Evolutionary conservation across 2,329 filamentous ascomycete genomes (phyloP), one percentile per base, ranked within the genome.

Genomic region (Talaromyces sp.): DNA sequence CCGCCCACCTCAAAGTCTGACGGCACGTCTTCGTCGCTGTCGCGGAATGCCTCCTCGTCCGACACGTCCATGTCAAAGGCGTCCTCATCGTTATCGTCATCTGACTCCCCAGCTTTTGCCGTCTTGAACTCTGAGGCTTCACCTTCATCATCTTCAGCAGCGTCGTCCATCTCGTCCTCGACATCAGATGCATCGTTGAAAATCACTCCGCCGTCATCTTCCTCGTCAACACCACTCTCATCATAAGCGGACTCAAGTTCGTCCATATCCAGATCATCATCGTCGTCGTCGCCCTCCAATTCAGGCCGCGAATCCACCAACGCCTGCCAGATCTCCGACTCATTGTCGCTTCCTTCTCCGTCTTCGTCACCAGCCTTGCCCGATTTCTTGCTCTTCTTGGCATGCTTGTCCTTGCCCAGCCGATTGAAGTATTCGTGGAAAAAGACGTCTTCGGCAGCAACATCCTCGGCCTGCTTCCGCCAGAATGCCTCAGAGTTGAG

Each of bases 391-490:
- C 79, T 77, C 73, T 84, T 82, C 76, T 84, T 84, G 67, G 82
- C 68, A 81, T 82, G 63, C 69, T 82, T 81, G 66, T 80, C 84
- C 75, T 87, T 91, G 64, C 86, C 86, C 59, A 90, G 77, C 63
- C 88, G 85, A 62, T 86, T 88, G 77, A 99, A 99, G 84, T 99
- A 99, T 66, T 91, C 88, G 75, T 99, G 95, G 85, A 99, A 99
- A 85, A 99, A 99, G 43, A 92, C 90, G 72, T 99, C 95, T 66
- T 99, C 93, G 0, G 87, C 91, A 3, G 89, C 87, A 51, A 99
- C 89, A 58, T 98, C 88, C 64, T 91, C 88, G n/a, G 84, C 82
- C 78, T 91, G 93, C 84, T 91, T 91, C 69, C 88, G 88, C 91
- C 92, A 96, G 81, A 99, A 99, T 3, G 86, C 81, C 64, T 96